Base-by-base conservation (phyloP, 257 asterid species). In the Osmanthus fragrans region DNA sequence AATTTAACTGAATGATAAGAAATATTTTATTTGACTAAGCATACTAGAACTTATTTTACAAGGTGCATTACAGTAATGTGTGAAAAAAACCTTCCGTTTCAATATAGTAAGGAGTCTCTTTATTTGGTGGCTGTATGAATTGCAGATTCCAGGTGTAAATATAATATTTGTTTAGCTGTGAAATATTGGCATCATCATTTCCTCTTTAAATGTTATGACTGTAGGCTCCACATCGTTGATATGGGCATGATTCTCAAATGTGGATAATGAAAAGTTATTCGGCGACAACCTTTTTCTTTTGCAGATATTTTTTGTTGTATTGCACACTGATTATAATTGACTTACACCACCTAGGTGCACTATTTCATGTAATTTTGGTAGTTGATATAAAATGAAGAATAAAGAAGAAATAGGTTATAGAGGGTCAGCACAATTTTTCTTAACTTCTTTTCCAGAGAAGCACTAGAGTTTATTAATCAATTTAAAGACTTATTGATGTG, bases 351-450 rank as follows among this genome's bases (percentile, higher is more conserved):
- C 40, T 39, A 36, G 64, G 29, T 73, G 66, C 30, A 36, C 54
- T 73, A 19, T 40, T 13, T 72, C 3, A 63, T 33, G 65, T 25
- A 58, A 30, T 39, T 69, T 58, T 10, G 27, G 60, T 56, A 42
- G 29, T 78, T 70, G 65, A 49, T 70, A 54, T 2, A 19, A 36
- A 70, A 54, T 27, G 49, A 3, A 16, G 58, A 63, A 25, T 39
- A 47, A 16, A 51, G 23, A 60, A 15, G 63, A 56, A 21, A 27
- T 27, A 39, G 45, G 9, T 39, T 9, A 39, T 39, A 36, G 60
- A 25, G 73, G 21, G 65, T 63, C 10, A 25, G 56, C 34, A 21
- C 54, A 34, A 56, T 77, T 51, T 64, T 29, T 73, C 72, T 49
- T 37, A 29, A 30, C 73, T 29, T 70, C 73, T 29, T 70, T 39